Evolutionary conservation across 2,329 filamentous ascomycete species (phyloP).

Genomic region (Colletotrichum cuscutae): DNA sequence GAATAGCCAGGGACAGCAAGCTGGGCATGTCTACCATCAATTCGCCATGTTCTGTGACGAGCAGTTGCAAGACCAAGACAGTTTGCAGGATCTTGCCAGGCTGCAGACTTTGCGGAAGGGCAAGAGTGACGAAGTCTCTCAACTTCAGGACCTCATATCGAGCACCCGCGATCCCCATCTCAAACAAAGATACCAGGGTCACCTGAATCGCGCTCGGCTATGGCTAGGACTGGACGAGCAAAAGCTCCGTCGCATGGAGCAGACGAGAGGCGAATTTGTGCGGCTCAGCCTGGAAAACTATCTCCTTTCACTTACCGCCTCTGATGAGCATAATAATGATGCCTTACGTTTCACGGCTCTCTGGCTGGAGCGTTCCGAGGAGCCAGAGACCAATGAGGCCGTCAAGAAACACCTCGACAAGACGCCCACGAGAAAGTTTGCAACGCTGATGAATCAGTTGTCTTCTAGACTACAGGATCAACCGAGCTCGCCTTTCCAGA

Average conservation of each 20-base stretch:
- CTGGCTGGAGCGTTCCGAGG: slow-evolving; percentile 90
- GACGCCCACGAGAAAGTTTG: slow-evolving; percentile 93
- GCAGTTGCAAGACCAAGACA: slow-evolving; percentile 88
- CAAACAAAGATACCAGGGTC: slow-evolving; percentile 66
- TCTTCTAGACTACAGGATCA: slow-evolving; percentile 88
- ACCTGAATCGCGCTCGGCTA: slow-evolving; percentile 78
- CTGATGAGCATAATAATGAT: slow-evolving; percentile 89
- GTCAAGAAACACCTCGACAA: slow-evolving; percentile 75
- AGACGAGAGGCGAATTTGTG: slow-evolving; percentile 84
- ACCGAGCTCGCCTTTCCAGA: slow-evolving; percentile 76
- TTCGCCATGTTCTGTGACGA: slow-evolving; percentile 96
- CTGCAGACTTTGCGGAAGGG: slow-evolving; percentile 82
- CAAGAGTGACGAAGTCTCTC: slow-evolving; percentile 82
- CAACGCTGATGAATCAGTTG: slow-evolving; percentile 92
- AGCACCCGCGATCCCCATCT: slow-evolving; percentile 62
- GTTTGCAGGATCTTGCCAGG: slow-evolving; percentile 84
- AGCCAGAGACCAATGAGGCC: slow-evolving; percentile 79
- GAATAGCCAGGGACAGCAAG: slow-evolving; percentile 73
- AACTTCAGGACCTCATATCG: slow-evolving; percentile 72
- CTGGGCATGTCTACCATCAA: slow-evolving; percentile 91
- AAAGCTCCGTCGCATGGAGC: slow-evolving; percentile 82
- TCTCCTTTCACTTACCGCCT: slow-evolving; percentile 83
- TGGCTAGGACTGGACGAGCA: slow-evolving; percentile 93
- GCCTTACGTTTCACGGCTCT: slow-evolving; percentile 91
- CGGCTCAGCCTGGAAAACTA: slow-evolving; percentile 93